Evolutionary conservation across 2,329 filamentous ascomycete genomes (phyloP).

Genomic region (Reticulascus tulasneorum): DNA sequence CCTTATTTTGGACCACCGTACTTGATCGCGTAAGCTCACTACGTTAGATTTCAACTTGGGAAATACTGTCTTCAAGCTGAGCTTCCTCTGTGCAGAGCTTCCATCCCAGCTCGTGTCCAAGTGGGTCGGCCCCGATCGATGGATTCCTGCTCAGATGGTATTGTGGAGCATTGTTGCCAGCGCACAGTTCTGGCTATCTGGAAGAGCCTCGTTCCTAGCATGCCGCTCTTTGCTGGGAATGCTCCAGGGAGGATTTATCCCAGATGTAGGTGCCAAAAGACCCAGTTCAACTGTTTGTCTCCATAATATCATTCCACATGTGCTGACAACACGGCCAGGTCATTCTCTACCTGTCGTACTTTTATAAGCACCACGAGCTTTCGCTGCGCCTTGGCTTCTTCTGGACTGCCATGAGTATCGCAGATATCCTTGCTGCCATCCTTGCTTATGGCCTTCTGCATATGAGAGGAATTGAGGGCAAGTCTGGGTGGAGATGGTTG

Average conservation of each 20-base stretch:
- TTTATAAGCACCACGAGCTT: conserved; percentile 37
- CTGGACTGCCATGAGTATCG: conserved; percentile 35
- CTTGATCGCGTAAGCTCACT: not conserved
- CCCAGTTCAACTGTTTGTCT: no score
- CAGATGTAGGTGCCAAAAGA: conserved; percentile 23
- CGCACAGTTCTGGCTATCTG: conserved; percentile 33
- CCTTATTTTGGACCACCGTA: not conserved
- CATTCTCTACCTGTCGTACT: conserved; percentile 40
- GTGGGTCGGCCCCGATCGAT: conserved; percentile 40
- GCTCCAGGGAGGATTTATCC: conserved; percentile 35
- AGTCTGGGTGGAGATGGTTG: conserved; percentile 43
- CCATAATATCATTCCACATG: rapidly evolving
- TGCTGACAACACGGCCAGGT: conserved; percentile 15
- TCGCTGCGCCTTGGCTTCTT: conserved; percentile 35
- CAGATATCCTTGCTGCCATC: conserved; percentile 34
- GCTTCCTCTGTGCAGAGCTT: conserved; percentile 52
- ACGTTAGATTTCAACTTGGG: conserved; percentile 40
- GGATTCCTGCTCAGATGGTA: conserved; percentile 55
- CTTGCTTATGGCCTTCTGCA: conserved; percentile 36
- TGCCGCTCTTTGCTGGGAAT: conserved; percentile 28
- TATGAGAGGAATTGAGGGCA: conserved; percentile 30
- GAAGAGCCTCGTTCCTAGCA: conserved; percentile 25
- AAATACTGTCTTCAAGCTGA: conserved; percentile 44
- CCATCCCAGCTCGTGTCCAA: conserved; percentile 56
- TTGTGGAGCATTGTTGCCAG: conserved; percentile 47